Conservation (phyloP, 169 alveolate genomes). For the Plasmodium cynomolgi region DNA sequence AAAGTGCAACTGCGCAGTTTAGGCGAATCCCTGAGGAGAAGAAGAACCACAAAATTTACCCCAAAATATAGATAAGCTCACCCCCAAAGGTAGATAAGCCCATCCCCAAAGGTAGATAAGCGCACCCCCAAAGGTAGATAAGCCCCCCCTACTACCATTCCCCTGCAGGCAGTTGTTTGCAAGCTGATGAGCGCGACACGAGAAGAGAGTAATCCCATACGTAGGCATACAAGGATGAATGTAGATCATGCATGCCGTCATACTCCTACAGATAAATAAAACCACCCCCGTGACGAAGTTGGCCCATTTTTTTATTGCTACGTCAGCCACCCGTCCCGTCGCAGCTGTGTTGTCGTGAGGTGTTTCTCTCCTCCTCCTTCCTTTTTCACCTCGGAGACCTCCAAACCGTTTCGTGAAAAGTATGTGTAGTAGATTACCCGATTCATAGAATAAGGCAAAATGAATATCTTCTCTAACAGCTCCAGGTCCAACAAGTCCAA, state of each 20-base stretch:
- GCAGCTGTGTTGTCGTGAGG: neutral
- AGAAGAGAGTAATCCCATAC: neutral
- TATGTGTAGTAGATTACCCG: neutral
- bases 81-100: no score
- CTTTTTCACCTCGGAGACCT: neutral
- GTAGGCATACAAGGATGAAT: neutral
- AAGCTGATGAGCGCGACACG: neutral
- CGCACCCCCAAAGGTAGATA: neutral
- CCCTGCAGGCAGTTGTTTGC: neutral
- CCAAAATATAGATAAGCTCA: no score
- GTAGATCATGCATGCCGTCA: neutral
- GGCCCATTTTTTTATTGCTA: neutral
- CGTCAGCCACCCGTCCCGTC: neutral
- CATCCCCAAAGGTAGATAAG: no score
- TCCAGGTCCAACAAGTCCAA: neutral
- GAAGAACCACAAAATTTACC: no score
- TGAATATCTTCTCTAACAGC: constrained; percentile 17
- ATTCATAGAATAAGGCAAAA: neutral
- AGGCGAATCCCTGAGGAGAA: neutral
- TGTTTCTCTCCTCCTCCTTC: neutral
- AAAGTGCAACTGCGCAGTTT: neutral
- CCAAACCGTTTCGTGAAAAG: neutral
- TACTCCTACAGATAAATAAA: neutral
- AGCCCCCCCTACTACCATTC: neutral
- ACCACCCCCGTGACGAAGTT: neutral